phyloP scores from a whole-genome alignment of 75 land plant species.

The Picea glauca region DNA sequence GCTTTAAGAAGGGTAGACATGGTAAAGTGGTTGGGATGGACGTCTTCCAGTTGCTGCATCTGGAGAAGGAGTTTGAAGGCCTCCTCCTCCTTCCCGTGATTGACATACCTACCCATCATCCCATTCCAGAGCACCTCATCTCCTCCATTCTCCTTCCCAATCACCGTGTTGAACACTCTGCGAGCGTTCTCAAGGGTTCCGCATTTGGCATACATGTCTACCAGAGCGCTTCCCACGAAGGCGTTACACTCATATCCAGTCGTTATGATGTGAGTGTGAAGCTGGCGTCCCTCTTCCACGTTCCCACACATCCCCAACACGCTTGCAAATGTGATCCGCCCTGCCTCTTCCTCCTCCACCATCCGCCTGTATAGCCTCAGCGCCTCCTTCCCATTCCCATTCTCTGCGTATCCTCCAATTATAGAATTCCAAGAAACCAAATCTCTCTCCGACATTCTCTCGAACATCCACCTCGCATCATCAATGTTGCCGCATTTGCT shows the following conservation, averaged over 20 bases:
- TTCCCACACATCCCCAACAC: not conserved
- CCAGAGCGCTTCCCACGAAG: conserved; percentile 12
- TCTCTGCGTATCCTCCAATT: not conserved
- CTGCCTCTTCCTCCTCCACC: conserved; percentile 10
- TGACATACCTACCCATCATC: conserved; percentile 28
- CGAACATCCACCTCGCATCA: not conserved
- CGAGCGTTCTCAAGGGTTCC: conserved; percentile 21
- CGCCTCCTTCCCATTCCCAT: conserved; percentile 8
- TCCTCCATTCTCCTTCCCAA: not conserved
- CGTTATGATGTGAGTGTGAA: not conserved
- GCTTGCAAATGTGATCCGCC: not conserved
- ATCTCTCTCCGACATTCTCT: not conserved
- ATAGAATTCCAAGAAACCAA: conserved; percentile 3
- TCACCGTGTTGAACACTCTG: conserved; percentile 19
- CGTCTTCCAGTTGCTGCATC: not conserved
- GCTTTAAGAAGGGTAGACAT: too few species aligned
- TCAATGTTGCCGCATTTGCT: not conserved
- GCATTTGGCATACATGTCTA: conserved; percentile 42
- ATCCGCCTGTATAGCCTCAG: not conserved
- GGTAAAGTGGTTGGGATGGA: too few species aligned
- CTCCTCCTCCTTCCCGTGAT: too few species aligned
- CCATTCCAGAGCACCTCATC: conserved; percentile 40
- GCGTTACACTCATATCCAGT: conserved; percentile 4
- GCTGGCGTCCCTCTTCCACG: not conserved
- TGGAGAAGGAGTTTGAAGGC: too few species aligned